These are phyloP conservation scores for Chrysanthemum seticuspe DNA, from an alignment of 129 eudicot species.

Conservation along the genomic window DNA sequence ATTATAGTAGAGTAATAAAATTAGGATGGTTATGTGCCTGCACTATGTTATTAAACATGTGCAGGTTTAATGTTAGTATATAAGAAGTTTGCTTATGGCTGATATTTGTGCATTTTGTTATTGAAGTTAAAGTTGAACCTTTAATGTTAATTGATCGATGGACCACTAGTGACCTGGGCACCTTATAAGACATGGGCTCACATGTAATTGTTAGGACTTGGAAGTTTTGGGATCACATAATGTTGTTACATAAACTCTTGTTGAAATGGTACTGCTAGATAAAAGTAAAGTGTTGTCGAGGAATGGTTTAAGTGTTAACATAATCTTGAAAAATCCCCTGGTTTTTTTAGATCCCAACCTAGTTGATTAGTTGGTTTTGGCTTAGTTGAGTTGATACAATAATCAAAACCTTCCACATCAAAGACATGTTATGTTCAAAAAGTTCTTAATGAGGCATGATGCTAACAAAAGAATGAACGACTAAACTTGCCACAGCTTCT, in stretches of 20 bases:
- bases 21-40: constrained; percentile 3
- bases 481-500: too few relatives aligned
- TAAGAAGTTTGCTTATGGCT: background rate
- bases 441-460: too few relatives aligned
- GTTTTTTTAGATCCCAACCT: background rate
- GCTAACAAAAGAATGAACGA: too few relatives aligned
- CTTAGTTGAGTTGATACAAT: background rate
- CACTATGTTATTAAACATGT: constrained; percentile 13
- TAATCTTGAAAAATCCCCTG: constrained; percentile 9
- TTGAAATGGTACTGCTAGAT: constrained; percentile 1
- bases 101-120: background rate
- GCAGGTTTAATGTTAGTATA: background rate
- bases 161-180: constrained; percentile 14
- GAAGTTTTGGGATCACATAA: constrained; percentile 21
- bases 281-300: background rate
- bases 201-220: constrained; percentile 24
- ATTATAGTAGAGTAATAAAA: background rate
- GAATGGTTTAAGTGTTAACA: background rate
- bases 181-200: constrained; percentile 21
- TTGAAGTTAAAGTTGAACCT: background rate
- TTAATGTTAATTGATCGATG: constrained; percentile 12
- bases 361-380: constrained; percentile 6
- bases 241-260: background rate
- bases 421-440: too few relatives aligned
- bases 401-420: too few relatives aligned